phyloP scores from a whole-genome alignment of 352 stramenopile genomes.

The Phytopythium oedochilum region DNA sequence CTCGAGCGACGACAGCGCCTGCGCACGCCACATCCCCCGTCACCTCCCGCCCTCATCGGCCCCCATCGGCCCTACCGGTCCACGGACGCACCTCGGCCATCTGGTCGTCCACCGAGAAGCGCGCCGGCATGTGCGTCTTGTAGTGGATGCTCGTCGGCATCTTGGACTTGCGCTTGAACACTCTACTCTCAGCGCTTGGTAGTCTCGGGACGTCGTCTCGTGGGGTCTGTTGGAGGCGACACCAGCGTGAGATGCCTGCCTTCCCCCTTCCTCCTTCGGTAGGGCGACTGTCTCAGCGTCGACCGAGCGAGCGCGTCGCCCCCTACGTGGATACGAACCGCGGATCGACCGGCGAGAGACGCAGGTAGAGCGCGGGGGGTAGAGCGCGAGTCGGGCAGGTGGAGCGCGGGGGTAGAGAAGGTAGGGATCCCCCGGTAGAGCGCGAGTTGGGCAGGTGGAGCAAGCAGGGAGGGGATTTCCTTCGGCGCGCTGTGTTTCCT shows the following conservation, averaged over 20 bases:
- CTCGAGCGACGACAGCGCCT: conserved; percentile 74
- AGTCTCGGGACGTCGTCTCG: not conserved
- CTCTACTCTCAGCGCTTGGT: too few species aligned
- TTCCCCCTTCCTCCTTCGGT: not conserved
- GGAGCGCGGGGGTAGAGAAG: too few species aligned
- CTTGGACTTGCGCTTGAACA: not conserved
- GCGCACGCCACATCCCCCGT: too few species aligned
- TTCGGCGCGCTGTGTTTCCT: not conserved
- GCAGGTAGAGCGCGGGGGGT: not conserved
- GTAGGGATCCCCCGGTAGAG: too few species aligned
- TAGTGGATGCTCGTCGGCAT: conserved; percentile 59
- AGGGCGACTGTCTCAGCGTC: not conserved
- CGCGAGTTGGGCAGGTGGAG: not conserved
- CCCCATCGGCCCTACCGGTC: not conserved
- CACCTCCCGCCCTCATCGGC: not conserved
- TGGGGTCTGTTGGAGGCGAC: too few species aligned
- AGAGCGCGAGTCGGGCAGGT: too few species aligned
- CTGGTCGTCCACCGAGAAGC: conserved; percentile 85
- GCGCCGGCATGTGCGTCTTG: conserved; percentile 81
- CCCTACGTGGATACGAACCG: not conserved
- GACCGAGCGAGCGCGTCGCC: not conserved
- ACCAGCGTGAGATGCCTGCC: not conserved
- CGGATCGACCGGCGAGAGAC: not conserved
- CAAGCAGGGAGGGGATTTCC: not conserved
- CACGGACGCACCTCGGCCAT: conserved; percentile 65